phyloP scores from a whole-genome alignment of 345 rosid genomes.

The Pistacia atlantica region DNA sequence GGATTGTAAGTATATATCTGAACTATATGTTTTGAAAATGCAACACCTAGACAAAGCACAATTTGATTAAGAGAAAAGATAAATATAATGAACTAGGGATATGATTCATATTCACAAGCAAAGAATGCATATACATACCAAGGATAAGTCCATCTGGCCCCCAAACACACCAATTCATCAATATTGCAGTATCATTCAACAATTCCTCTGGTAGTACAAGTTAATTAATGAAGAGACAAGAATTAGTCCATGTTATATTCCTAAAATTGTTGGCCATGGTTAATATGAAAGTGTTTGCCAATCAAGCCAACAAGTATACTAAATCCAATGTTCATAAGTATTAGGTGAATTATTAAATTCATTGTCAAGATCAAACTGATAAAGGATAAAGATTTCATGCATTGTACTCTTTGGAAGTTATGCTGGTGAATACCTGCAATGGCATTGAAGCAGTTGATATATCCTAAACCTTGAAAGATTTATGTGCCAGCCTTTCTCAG shows the following conservation, averaged over 20 bases:
- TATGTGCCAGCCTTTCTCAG: constrained; percentile 42
- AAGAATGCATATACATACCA: constrained; percentile 33
- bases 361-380: constrained; percentile 5
- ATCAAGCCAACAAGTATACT: not conserved
- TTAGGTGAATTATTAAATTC: not conserved
- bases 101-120: not conserved
- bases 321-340: not conserved
- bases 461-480: constrained; percentile 54
- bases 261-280: not conserved
- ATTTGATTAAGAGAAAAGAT: not conserved
- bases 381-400: not conserved
- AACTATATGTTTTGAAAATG: constrained; percentile 80
- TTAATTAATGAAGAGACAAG: not conserved
- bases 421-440: constrained; percentile 38
- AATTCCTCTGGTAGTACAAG: constrained; percentile 40
- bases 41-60: constrained; percentile 53
- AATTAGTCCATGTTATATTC: not conserved
- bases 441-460: constrained; percentile 34
- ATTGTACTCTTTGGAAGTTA: not conserved
- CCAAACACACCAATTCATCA: constrained; percentile 68
- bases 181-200: constrained; percentile 56
- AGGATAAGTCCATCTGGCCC: constrained; percentile 64
- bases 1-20: constrained; percentile 68
- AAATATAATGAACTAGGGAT: not conserved
- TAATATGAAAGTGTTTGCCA: not conserved